A percentile compares a stretch with the other conserved stretches of the same genome.
Evolutionary conservation across 192 early-diverging fungal genomes (phyloP).

Genomic region (Chytriomyces sp.): DNA sequence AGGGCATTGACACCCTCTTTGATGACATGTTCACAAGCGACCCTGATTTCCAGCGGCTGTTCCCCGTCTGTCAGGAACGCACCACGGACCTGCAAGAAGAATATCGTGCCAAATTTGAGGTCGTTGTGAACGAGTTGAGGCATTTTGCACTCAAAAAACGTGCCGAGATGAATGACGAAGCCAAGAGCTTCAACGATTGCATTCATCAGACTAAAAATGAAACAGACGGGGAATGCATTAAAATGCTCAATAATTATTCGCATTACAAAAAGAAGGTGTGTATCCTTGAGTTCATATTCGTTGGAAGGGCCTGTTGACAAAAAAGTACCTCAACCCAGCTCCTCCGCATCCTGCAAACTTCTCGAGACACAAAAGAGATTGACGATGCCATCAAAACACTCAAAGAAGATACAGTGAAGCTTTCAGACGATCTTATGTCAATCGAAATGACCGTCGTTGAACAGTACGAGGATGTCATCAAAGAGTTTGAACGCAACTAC

Average conservation of each 20-base stretch:
- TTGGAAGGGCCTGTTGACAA: neutral
- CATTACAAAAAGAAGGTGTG: conserved; percentile 58
- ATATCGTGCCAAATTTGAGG: conserved; percentile 60
- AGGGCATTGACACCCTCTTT: conserved; percentile 56
- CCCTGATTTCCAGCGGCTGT: conserved; percentile 52
- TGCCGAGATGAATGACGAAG: conserved; percentile 53
- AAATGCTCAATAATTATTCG: conserved; percentile 47
- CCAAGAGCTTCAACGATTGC: conserved; percentile 40
- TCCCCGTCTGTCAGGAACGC: conserved; percentile 42
- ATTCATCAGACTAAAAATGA: conserved; percentile 42
- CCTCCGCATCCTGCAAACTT: conserved; percentile 45
- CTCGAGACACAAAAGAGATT: conserved; percentile 49
- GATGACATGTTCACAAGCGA: conserved; percentile 57
- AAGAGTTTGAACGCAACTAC: conserved; percentile 66
- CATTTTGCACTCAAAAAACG: conserved; percentile 52
- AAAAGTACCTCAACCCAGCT: conserved; percentile 33
- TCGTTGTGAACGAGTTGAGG: conserved; percentile 55
- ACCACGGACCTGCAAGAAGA: conserved; percentile 56
- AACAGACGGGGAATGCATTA: conserved; percentile 51
- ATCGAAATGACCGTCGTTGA: conserved; percentile 64
- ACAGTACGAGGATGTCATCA: conserved; percentile 65
- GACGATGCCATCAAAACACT: conserved; percentile 50
- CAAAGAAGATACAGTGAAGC: conserved; percentile 35
- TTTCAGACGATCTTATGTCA: conserved; percentile 54
- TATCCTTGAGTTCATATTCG: neutral